Evolutionary conservation across 148 eudicot genomes (phyloP).

Genomic region (Camellia granthamiana): DNA sequence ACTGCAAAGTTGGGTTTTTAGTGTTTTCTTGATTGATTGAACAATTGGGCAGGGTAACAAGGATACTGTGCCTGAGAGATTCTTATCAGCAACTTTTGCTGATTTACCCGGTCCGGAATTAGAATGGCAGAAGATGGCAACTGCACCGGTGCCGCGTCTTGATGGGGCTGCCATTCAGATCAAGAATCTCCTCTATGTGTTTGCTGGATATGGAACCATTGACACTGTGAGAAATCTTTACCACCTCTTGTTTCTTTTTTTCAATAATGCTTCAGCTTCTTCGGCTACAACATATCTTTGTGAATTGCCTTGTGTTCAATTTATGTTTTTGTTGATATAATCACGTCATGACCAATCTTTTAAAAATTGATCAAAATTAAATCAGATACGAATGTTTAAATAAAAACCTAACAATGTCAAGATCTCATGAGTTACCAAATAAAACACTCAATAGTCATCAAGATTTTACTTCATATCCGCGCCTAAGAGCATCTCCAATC

Average conservation of each 20-base stretch:
- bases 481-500: background rate
- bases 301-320: background rate
- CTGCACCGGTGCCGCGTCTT: slow-evolving; percentile 84
- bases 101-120: slow-evolving; percentile 80
- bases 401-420: background rate
- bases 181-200: slow-evolving; percentile 74
- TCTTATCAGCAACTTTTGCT: slow-evolving; percentile 82
- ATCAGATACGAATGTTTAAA: background rate
- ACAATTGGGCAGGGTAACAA: slow-evolving; percentile 30
- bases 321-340: background rate
- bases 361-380: background rate
- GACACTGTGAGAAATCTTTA: slow-evolving; percentile 54
- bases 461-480: background rate
- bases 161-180: slow-evolving; percentile 98
- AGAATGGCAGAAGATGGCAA: slow-evolving; percentile 83
- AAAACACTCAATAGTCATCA: background rate
- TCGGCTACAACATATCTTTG: background rate
- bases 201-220: slow-evolving; percentile 96
- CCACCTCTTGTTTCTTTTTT: background rate
- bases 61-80: slow-evolving; percentile 15
- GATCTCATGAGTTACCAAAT: background rate
- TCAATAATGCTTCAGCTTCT: background rate
- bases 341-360: background rate
- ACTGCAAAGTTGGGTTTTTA: background rate
- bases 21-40: background rate